Base-by-base conservation (phyloP, 305 asterid genomes). In the Striga hermonthica region DNA sequence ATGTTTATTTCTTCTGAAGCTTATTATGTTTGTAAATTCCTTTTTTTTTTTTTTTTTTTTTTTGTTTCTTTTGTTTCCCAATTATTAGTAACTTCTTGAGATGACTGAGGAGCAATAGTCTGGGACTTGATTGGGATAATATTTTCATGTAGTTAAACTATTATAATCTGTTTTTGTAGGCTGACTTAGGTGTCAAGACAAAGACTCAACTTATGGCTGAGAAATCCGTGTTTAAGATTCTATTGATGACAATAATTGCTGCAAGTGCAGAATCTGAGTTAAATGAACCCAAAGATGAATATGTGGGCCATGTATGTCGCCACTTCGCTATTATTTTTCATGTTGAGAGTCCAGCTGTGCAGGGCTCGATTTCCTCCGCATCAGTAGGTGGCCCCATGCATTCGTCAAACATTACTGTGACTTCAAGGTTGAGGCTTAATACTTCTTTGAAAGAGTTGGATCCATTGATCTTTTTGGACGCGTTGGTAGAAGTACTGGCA, bases 201-300 rank as follows among this genome's bases (percentile, higher is more conserved):
- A 94, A 94, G 86, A 90, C 99, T 73, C 99, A 94, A 75, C 97
- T 94, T 67, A 89, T 94, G 97, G 99, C 99, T 58, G 99, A 94
- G 79, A 94, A 83, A 82, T 85, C 95, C 36, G 95, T 94, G 68
- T 94, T 94, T 81, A 94, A 94, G 83, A 88, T 83, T 72, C 95
- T 94, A 57, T 83, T 94, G 81, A 85, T 81, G 91, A 94, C 98
- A 40, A 85, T 90, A 68, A 80, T 94, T 78, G 96, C 99, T 76
- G 89, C 97, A 56, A 86, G 93, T 80, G 96, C 90, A 44, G 96
- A 94, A 74, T 78, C 96, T 54, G 99, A 88, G 66, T 78, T 94
- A 55, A 82, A 73, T 60, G 98, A 94, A 65, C 76, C 91, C 38
- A 85, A 85, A 75, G 98, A 90, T 78, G 98, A 94, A 67, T 94